These are phyloP conservation scores for Pseudogymnoascus sp. DNA, from an alignment of 2,329 filamentous ascomycete genomes.

Conservation along the genomic window DNA sequence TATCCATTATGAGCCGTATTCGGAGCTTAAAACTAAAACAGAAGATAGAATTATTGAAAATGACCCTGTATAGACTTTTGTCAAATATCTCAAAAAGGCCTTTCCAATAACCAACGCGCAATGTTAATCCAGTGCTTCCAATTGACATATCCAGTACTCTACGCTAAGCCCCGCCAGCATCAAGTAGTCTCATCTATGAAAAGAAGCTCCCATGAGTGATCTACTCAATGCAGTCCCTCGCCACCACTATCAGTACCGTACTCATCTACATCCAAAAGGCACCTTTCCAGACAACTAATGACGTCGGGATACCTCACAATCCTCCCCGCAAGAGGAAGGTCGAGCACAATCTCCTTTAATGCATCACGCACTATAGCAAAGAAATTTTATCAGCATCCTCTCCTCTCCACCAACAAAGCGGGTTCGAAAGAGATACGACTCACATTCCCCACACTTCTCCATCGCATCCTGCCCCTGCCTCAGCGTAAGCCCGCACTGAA, in stretches of 20 bases:
- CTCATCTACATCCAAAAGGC: background rate
- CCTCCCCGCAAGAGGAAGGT: background rate
- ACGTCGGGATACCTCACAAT: background rate
- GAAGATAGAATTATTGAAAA: background rate
- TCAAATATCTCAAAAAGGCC: background rate
- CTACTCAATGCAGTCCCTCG: background rate
- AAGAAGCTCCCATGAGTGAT: background rate
- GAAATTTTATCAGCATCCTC: background rate
- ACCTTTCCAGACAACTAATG: background rate
- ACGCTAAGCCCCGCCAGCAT: background rate
- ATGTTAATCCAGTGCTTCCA: background rate
- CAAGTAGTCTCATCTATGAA: background rate
- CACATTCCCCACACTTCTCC: background rate
- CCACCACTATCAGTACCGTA: background rate
- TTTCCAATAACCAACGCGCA: background rate
- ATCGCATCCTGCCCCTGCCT: background rate
- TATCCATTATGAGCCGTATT: background rate
- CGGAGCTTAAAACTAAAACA: too few relatives aligned
- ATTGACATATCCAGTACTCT: background rate
- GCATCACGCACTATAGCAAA: background rate
- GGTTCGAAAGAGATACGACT: background rate
- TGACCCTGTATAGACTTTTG: background rate
- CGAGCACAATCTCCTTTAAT: background rate
- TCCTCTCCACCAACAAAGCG: background rate
- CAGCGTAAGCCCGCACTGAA: background rate